A percentile compares a stretch with the other conserved stretches of the same genome.
phyloP scores from a whole-genome alignment of 176 grass and related monocot species.

The Aegilops sharonensis region DNA sequence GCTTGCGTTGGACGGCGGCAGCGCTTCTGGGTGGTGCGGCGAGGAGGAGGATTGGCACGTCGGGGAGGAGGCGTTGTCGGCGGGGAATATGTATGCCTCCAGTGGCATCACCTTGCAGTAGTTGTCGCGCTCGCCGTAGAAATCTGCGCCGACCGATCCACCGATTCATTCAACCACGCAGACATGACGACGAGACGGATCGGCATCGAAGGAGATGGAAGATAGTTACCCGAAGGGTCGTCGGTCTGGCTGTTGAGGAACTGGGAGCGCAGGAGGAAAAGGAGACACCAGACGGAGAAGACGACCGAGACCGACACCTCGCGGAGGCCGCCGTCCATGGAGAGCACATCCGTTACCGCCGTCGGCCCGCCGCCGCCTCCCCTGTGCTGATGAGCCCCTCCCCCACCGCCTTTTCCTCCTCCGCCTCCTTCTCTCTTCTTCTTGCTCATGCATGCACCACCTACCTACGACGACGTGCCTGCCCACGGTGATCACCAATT shows the following conservation, averaged over 20 bases:
- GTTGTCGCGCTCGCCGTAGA: conserved; percentile 38
- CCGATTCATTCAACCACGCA: not conserved
- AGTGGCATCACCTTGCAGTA: conserved; percentile 65
- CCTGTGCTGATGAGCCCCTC: not conserved
- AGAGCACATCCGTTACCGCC: conserved; percentile 30
- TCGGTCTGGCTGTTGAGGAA: conserved; percentile 48
- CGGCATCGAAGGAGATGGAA: not conserved
- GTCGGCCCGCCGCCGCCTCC: not conserved
- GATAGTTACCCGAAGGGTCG: conserved; percentile 22
- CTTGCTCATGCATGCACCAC: conserved; percentile 52
- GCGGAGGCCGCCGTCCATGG: conserved; percentile 64
- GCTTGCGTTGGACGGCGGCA: not conserved
- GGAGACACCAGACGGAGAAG: conserved; percentile 71
- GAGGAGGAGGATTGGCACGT: conserved; percentile 30
- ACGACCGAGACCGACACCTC: conserved; percentile 68
- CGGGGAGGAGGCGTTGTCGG: conserved; percentile 25
- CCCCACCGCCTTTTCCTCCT: conserved; percentile 28
- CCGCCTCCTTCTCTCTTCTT: conserved; percentile 57
- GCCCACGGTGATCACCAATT: not conserved
- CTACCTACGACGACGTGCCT: not conserved
- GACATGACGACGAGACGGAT: not conserved
- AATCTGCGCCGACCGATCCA: conserved; percentile 25
- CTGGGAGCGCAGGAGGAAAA: conserved; percentile 57
- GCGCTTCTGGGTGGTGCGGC: not conserved
- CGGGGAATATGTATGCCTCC: conserved; percentile 51